Evolutionary conservation across 108 stramenopile species (phyloP).

Genomic region (Cylindrotheca closterium): DNA sequence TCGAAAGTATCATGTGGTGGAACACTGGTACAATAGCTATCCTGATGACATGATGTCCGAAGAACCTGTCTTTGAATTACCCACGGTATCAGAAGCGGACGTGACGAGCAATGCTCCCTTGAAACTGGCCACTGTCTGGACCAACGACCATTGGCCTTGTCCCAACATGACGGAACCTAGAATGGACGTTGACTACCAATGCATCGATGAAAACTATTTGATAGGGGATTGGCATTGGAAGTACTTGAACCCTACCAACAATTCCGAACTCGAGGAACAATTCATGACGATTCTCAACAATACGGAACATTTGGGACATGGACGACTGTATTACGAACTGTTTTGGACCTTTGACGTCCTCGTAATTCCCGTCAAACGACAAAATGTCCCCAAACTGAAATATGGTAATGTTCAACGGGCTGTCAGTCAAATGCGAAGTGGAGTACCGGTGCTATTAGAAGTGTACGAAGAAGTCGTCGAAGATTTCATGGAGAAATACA

Average conservation of each 20-base stretch:
- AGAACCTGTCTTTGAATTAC: neutral
- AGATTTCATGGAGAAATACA: constrained; percentile 9
- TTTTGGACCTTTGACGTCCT: constrained; percentile 6
- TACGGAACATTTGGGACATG: neutral
- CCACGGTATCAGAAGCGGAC: neutral
- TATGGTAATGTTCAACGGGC: constrained; percentile 6
- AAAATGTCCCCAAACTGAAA: neutral
- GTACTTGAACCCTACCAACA: neutral
- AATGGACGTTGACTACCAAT: neutral
- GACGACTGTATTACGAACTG: constrained; percentile 3
- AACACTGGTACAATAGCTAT: constrained; percentile 11
- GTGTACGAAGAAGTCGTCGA: neutral
- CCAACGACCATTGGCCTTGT: neutral
- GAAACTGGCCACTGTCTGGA: constrained; percentile 2
- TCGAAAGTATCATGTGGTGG: constrained; percentile 4
- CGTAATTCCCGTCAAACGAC: neutral
- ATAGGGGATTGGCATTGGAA: constrained; percentile 3
- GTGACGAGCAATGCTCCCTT: neutral
- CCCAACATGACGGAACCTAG: neutral
- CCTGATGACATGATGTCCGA: neutral
- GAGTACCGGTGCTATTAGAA: constrained; percentile 2
- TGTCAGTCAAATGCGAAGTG: constrained; percentile 9
- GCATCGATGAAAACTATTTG: neutral
- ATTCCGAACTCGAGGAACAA: neutral
- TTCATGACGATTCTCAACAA: too few species aligned